Base-by-base conservation (phyloP, 208 protist species). In the Cochliopodium minus region DNA sequence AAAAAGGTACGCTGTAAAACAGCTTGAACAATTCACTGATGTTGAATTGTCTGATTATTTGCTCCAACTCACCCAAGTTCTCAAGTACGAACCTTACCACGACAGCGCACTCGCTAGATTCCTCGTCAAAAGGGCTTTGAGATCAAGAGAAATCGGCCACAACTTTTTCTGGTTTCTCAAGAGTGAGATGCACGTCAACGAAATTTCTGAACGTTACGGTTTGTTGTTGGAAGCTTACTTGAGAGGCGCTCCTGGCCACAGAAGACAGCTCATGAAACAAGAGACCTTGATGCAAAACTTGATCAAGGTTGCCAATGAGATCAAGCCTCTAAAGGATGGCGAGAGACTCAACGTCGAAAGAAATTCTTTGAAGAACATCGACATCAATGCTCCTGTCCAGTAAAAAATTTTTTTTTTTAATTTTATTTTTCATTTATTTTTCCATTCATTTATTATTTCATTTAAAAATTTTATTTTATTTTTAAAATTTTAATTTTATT, bases 81-180 rank as follows among this genome's bases (percentile, higher is more conserved):
- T 86, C 23, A 86, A 87, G 40, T 83, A 82, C 48, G 81, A 86
- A 65, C 70, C 74, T 5, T 86, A 82, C 62, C 77, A 86, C 65
- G 72, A 82, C 61, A 79, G 69, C 1, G 59, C 79, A 0, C 57
- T 89, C 0, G 67, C 66, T 6, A 70, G 68, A 29, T 86, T 83
- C 67, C 66, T 87, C 1, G 59, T 89, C 4, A 50, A 63, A 3
- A 71, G 83, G 22, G 74, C 74, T 30, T 55, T 87, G 11, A 47
- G 54, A 10, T 80, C 83, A n/a, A 69, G 79, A 55, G 62, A 81
- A 11, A 80, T 85, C 50, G 82, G 75, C 4, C 75, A 81, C 42
- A 77, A 75, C 49, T 67, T 86, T 2, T 88, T 83, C 62, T 86
- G 78, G 82, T 77, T 80, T 60, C 69, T 93, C 17, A 73, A 82